Conservation (phyloP, 192 early-diverging fungal genomes). For the Phycomyces blakesleeanus region DNA sequence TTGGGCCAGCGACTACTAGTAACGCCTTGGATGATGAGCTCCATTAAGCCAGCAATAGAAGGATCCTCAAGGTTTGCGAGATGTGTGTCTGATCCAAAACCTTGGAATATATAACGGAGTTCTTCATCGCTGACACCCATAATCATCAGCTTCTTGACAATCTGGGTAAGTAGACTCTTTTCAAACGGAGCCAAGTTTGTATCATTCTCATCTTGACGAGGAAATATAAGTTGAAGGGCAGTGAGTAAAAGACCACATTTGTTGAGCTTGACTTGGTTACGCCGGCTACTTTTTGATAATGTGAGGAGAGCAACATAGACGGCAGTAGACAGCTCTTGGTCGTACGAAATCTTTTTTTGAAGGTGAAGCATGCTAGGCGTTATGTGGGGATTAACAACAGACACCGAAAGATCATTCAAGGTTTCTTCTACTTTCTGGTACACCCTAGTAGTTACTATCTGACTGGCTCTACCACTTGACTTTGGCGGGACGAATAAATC, state of each 20-base stretch:
- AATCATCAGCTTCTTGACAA: constrained; percentile 49
- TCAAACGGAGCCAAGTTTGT: constrained; percentile 3
- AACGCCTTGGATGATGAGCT: constrained; percentile 50
- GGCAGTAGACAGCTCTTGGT: constrained; percentile 22
- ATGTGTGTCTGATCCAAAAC: constrained; percentile 24
- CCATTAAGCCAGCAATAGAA: constrained; percentile 32
- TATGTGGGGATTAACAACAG: constrained; percentile 36
- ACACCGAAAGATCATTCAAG: constrained; percentile 8
- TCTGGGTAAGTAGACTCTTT: constrained; percentile 31
- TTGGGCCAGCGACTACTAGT: constrained; percentile 54
- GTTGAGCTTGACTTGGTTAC: constrained; percentile 55
- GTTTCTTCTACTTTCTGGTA: constrained; percentile 8
- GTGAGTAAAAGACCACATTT: constrained; percentile 45
- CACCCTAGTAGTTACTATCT: neutral
- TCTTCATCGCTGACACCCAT: constrained; percentile 54
- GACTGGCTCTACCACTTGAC: neutral
- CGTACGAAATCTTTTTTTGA: constrained; percentile 18
- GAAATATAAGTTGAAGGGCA: constrained; percentile 36
- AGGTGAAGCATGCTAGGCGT: constrained; percentile 29
- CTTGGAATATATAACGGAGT: constrained; percentile 54
- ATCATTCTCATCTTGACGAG: constrained; percentile 2
- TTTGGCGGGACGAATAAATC: constrained; percentile 39
- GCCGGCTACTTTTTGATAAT: constrained; percentile 43
- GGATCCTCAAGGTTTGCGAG: constrained; percentile 27
- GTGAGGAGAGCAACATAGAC: constrained; percentile 39